Base-by-base conservation (phyloP, 2,329 filamentous ascomycete species). In the Rosellinia necatrix region DNA sequence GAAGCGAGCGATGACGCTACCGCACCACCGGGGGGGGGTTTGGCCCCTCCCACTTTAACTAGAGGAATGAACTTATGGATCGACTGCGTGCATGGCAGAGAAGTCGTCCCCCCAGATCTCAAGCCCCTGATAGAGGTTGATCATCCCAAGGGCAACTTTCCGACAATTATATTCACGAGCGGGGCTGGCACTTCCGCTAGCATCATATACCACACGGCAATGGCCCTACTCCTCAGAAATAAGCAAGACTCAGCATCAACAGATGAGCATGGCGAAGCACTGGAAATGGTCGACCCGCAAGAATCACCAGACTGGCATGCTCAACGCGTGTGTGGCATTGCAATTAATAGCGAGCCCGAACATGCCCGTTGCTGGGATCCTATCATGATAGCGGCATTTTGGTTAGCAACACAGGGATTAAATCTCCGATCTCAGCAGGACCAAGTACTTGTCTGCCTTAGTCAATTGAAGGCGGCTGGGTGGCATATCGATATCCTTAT, bases 241-340 rank as follows among this genome's bases (percentile, higher is more conserved):
- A 53, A 29, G 24, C 47, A 55, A 5, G 27, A 48, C 6, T 29
- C 21, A 19, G 9, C 22, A 32, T 38, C 35, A 6, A 10, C 49
- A 13, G 32, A 40, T 6, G 49, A 57, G 37, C 37, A 41, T 12
- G 2, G 13, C 7, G 34, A 9, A 6, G 19, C 17, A 2, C 9
- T 24, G 7, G 46, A 49, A 6, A 21, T 49, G n/a, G 46, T 49
- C 10, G 25, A 4, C 3, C 13, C 15, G 15, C 51, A 62, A 13
- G 46, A 50, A 42, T 58, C 42, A 5, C 42, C 56, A 8, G 12
- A 54, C 10, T 64, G 58, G 56, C 64, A 66, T 41, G 53, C 56
- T 12, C 40, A 49, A 15, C 63, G 61, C 22, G 48, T 65, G 22
- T 65, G 61, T 27, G 61, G 61, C 10, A 64, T 63, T 43, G 63